Evolutionary conservation across 257 asterid genomes (phyloP).

Genomic region (Solanum clarkiae): DNA sequence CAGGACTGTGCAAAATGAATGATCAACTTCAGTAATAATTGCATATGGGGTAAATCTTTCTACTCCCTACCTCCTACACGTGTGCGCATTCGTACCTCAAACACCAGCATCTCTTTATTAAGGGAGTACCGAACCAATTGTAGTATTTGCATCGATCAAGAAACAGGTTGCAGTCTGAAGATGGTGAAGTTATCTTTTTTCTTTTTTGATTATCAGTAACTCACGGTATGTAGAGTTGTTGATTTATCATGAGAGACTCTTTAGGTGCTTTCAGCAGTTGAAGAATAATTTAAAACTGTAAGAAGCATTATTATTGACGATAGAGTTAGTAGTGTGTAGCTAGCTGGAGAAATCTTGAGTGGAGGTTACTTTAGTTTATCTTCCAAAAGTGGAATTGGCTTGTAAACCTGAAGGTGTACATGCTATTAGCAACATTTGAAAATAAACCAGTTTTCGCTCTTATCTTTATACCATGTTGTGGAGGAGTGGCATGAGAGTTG

Average conservation of each 20-base stretch:
- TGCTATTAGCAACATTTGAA: background rate
- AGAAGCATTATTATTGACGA: background rate
- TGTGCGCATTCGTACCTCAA: background rate
- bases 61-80: background rate
- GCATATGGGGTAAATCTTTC: background rate
- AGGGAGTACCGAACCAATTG: background rate
- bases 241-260: background rate
- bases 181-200: background rate
- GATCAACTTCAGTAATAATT: slow-evolving; percentile 2
- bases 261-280: background rate
- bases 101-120: background rate
- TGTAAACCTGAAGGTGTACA: background rate
- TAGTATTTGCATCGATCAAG: background rate
- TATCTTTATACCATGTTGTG: background rate
- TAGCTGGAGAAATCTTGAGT: background rate
- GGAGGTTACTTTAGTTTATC: background rate
- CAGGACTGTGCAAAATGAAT: slow-evolving; percentile 26
- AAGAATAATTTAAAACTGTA: background rate
- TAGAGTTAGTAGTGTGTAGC: background rate
- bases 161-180: background rate
- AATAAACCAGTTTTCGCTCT: background rate
- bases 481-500: background rate
- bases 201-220: background rate
- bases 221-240: background rate
- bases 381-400: background rate